Percentiles rank a stretch among this genome's conserved stretches.
Conservation (phyloP, 441 rosid species). For the Geranium incanum region DNA sequence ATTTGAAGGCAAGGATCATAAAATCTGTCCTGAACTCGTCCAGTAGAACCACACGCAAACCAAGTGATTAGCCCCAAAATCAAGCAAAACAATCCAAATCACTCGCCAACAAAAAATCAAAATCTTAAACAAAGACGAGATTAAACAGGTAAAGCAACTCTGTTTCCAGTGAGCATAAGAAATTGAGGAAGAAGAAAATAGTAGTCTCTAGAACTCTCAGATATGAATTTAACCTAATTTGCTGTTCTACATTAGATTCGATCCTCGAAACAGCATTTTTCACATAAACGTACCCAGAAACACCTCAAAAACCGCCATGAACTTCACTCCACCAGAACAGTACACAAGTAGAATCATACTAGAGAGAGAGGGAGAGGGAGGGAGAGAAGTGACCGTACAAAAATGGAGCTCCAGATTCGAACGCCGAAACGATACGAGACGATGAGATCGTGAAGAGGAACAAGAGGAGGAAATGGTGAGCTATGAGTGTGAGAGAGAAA, state of each 20-base stretch:
- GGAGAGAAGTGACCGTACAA: background rate
- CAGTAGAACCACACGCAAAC: background rate
- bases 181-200: background rate
- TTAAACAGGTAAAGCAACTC: background rate
- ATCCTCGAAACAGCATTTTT: background rate
- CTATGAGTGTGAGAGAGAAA: background rate
- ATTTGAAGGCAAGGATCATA: background rate
- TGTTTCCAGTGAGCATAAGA: background rate
- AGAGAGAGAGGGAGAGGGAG: background rate
- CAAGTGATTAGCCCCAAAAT: constrained; percentile 1
- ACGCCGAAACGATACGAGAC: background rate
- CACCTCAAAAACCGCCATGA: background rate
- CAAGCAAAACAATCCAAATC: background rate
- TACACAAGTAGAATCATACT: background rate
- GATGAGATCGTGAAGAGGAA: background rate
- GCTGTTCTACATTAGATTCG: no score
- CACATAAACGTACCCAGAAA: background rate
- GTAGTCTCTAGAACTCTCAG: background rate
- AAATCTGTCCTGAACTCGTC: background rate
- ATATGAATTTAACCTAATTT: background rate
- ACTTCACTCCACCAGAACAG: background rate
- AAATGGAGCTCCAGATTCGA: constrained; percentile 1
- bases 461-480: no score
- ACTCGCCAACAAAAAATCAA: background rate
- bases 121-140: background rate